These are phyloP conservation scores for Trichocladium antarcticum DNA, from an alignment of 495 filamentous ascomycete genomes.

Conservation along the genomic window DNA sequence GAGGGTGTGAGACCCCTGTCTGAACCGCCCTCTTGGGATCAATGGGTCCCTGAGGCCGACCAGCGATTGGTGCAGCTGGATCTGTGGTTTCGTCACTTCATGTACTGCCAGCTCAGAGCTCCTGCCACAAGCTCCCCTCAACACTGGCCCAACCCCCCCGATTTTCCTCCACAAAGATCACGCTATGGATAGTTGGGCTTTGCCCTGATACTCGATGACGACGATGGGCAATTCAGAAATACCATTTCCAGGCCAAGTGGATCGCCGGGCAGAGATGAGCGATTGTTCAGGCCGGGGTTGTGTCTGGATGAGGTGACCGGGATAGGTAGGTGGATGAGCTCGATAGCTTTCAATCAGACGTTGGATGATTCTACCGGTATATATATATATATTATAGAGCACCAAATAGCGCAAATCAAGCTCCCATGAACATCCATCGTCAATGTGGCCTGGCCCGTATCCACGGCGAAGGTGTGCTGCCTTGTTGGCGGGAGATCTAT, in stretches of 20 bases:
- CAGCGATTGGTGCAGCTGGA: slow-evolving; percentile 19
- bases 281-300: no score
- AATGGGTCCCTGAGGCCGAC: slow-evolving; percentile 13
- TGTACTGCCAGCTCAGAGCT: slow-evolving; percentile 26
- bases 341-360: no score
- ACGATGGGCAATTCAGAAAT: neutral
- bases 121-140: slow-evolving; percentile 5
- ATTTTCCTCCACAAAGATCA: slow-evolving; percentile 13
- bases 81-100: slow-evolving; percentile 22
- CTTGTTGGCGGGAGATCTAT: no score
- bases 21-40: slow-evolving; percentile 26
- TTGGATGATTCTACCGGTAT: no score
- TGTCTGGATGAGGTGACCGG: no score
- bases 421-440: no score
- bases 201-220: neutral
- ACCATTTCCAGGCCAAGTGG: neutral
- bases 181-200: neutral
- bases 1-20: slow-evolving; percentile 15
- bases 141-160: slow-evolving; percentile 22
- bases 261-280: no score
- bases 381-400: no score
- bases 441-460: no score
- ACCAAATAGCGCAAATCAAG: no score
- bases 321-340: no score
- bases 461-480: no score